A percentile compares a stretch with the other conserved stretches of the same genome.
Conservation (phyloP, 2,329 filamentous ascomycete species). For the Stachybotrys echinatus region DNA sequence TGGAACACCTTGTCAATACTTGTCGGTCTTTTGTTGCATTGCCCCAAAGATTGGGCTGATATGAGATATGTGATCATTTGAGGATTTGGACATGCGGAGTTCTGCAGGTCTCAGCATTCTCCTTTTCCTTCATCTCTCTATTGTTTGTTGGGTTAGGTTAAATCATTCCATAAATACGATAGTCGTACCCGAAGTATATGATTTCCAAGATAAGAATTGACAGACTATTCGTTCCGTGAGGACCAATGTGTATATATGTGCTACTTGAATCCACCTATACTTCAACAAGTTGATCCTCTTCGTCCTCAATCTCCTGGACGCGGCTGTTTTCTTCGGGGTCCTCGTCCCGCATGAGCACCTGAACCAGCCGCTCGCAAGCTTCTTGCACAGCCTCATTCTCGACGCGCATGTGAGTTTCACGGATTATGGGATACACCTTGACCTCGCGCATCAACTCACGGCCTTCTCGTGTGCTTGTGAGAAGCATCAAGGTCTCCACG, state of each 20-base stretch:
- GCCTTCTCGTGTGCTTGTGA: slow-evolving; percentile 73
- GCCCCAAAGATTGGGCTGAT: too few species aligned
- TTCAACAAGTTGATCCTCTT: slow-evolving; percentile 51
- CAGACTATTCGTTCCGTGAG: not conserved
- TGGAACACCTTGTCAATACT: too few species aligned
- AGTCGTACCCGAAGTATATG: too few species aligned
- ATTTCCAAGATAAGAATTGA: not conserved
- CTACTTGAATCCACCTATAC: slow-evolving; percentile 29
- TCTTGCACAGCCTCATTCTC: slow-evolving; percentile 77
- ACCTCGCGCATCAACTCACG: slow-evolving; percentile 69
- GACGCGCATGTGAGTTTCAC: slow-evolving; percentile 77
- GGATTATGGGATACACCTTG: slow-evolving; percentile 82
- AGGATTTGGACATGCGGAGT: too few species aligned
- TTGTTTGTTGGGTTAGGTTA: too few species aligned
- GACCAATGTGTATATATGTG: not conserved
- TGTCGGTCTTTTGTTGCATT: too few species aligned
- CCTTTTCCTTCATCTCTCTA: too few species aligned
- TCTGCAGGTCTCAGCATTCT: too few species aligned
- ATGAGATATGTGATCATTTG: too few species aligned
- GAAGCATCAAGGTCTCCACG: slow-evolving; percentile 77
- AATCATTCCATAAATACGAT: too few species aligned
- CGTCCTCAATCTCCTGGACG: slow-evolving; percentile 41
- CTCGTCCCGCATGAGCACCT: slow-evolving; percentile 81
- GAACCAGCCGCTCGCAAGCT: slow-evolving; percentile 82
- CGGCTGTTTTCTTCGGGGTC: slow-evolving; percentile 38